Conservation (phyloP, 306 rosid species). For the Inga laurina region DNA sequence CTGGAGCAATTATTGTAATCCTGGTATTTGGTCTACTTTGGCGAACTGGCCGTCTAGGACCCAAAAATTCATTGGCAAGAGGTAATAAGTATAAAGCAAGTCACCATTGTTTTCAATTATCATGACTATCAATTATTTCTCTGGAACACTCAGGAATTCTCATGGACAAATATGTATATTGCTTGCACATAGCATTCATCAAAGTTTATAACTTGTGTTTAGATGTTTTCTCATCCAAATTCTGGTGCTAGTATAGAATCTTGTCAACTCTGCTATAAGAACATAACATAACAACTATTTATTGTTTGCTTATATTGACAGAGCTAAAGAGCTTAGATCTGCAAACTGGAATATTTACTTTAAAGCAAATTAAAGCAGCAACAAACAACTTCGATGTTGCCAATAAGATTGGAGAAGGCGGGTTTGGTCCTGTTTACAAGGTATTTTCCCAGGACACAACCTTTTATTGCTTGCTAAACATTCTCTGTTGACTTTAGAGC, state of each 20-base stretch:
- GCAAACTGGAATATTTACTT: conserved; percentile 54
- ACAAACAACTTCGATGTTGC: conserved; percentile 55
- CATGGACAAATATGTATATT: not conserved
- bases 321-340: conserved; percentile 54
- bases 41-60: conserved; percentile 38
- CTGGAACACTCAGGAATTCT: not conserved
- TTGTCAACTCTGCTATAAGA: not conserved
- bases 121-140: not conserved
- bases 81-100: conserved; percentile 27
- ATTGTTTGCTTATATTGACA: conserved; percentile 18
- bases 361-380: conserved; percentile 62
- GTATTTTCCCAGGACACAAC: conserved; percentile 34
- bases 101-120: not conserved
- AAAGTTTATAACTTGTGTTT: not conserved
- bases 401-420: conserved; percentile 75
- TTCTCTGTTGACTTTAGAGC: not conserved
- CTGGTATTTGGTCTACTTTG: conserved; percentile 37
- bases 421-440: conserved; percentile 77
- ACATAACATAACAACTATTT: not conserved
- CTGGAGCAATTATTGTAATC: conserved; percentile 31
- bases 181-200: not conserved
- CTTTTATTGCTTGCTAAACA: not conserved
- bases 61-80: conserved; percentile 35
- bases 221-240: not conserved
- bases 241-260: not conserved